Percentiles rank a stretch among this genome's conserved stretches.
phyloP scores from a whole-genome alignment of 257 asterid genomes.

The Ajuga chamaepitys region DNA sequence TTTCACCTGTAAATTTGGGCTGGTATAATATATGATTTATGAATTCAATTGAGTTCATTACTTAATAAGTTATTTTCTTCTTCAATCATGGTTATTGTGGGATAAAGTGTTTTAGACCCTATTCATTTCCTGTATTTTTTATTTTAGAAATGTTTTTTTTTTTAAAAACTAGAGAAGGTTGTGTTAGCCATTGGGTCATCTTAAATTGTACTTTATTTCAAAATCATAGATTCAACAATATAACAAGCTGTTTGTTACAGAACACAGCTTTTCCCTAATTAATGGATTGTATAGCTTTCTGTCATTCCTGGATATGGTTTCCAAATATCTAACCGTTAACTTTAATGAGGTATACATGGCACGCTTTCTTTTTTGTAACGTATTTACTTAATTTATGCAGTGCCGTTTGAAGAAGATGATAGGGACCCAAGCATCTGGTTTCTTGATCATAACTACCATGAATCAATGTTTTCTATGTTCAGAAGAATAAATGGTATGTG shows the following conservation, averaged over 20 bases:
- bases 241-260: background rate
- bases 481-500: conserved; percentile 79
- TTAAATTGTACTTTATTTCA: background rate
- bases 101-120: background rate
- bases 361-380: background rate
- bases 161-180: background rate
- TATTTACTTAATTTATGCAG: conserved; percentile 34
- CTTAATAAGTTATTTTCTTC: background rate
- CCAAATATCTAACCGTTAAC: background rate
- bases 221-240: background rate
- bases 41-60: background rate
- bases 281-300: background rate
- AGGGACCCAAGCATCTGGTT: conserved; percentile 94
- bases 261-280: background rate
- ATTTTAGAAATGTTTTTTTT: background rate
- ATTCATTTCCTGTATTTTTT: background rate
- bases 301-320: background rate
- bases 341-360: background rate
- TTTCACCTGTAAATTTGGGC: background rate
- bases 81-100: background rate
- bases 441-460: conserved; percentile 96
- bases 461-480: conserved; percentile 93
- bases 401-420: conserved; percentile 97
- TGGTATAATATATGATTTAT: background rate
- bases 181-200: background rate